Evolutionary conservation across 176 grass and related monocot genomes (phyloP), one percentile per base, ranked within the genome.

Genomic region (Bonia amplexicaulis): DNA sequence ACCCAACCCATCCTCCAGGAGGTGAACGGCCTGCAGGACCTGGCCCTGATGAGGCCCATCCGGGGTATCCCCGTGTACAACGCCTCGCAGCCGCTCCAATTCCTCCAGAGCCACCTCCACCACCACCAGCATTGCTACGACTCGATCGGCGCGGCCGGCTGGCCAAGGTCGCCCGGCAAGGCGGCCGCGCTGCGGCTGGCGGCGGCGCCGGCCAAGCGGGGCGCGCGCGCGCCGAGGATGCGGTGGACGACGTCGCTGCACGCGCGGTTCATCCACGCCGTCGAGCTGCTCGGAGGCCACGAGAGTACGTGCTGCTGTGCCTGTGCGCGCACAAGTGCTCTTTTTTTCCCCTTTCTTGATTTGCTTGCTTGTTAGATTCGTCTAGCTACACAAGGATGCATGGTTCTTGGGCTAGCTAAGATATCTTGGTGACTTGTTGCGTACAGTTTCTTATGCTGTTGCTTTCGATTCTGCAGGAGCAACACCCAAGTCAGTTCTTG

Each of bases 401-500:
- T 60, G 55, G 33, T 62, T 64, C 23, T 79, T 31, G 64, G 22
- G 10, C 16, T 2, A 20, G 33, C 31, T 67, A 67, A 55, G 49
- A 64, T 22, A 15, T 79, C 16, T 65, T 58, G 20, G 27, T 63
- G 57, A 80, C 68, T 87, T 47, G 19, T 26, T 58, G 68, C 27
- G 48, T 78, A 2, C 25, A 64, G 31, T 49, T 22, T 71, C 0
- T 22, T 23, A 33, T 35, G 1, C 14, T 7, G 13, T 65, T 35
- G 62, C 27, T 42, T 85, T 80, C 12, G 64, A 6, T 89, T 68
- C 55, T 77, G 65, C 86, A 95, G 95, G 95, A 80, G 95, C 95
- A 65, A 98, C 95, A 40, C 95, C 95, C n/a, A 97, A 97, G 84
- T 93, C 95, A 22, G 95, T 98, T 79, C 95, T 98, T 63, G 95